Conservation (phyloP, 2,329 filamentous ascomycete species). For the Cladophialophora immunda region DNA sequence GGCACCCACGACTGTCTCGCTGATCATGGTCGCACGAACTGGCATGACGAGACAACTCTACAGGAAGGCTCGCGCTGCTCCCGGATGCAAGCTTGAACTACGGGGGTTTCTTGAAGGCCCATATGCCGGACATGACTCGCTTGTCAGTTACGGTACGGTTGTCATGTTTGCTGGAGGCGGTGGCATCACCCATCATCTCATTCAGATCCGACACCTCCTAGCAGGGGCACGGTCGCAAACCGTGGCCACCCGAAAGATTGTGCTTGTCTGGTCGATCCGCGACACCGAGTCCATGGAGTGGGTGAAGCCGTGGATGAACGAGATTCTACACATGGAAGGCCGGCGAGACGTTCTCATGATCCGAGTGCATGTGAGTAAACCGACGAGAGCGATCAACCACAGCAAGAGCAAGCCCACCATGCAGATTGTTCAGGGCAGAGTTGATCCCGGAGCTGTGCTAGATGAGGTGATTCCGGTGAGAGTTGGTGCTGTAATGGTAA, state of each 20-base stretch:
- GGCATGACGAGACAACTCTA: slow-evolving; percentile 70
- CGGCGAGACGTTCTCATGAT: slow-evolving; percentile 68
- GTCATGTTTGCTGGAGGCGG: slow-evolving; percentile 72
- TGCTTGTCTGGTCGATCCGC: slow-evolving; percentile 70
- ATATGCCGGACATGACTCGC: slow-evolving; percentile 67
- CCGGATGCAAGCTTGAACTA: slow-evolving; percentile 60
- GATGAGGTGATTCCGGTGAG: slow-evolving; percentile 64
- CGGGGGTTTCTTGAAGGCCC: slow-evolving; percentile 70
- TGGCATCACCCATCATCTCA: slow-evolving; percentile 72
- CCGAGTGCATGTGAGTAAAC: slow-evolving; percentile 70
- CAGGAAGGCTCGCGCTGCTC: slow-evolving; percentile 57
- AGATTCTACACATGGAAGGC: slow-evolving; percentile 67
- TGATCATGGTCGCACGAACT: slow-evolving; percentile 68
- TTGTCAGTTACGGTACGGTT: slow-evolving; percentile 70
- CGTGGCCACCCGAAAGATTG: slow-evolving; percentile 66
- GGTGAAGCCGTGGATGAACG: slow-evolving; percentile 73
- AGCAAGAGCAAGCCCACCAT: slow-evolving; percentile 63
- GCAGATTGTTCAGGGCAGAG: slow-evolving; percentile 69
- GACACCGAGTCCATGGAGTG: slow-evolving; percentile 68
- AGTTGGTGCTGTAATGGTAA: slow-evolving; percentile 68
- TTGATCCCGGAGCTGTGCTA: slow-evolving; percentile 63
- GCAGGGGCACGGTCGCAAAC: slow-evolving; percentile 60
- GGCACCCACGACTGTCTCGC: slow-evolving; percentile 57
- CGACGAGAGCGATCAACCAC: slow-evolving; percentile 63
- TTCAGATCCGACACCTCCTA: slow-evolving; percentile 68